Conservation (phyloP, 371 early-diverging fungal genomes). For the Mucor irregularis region DNA sequence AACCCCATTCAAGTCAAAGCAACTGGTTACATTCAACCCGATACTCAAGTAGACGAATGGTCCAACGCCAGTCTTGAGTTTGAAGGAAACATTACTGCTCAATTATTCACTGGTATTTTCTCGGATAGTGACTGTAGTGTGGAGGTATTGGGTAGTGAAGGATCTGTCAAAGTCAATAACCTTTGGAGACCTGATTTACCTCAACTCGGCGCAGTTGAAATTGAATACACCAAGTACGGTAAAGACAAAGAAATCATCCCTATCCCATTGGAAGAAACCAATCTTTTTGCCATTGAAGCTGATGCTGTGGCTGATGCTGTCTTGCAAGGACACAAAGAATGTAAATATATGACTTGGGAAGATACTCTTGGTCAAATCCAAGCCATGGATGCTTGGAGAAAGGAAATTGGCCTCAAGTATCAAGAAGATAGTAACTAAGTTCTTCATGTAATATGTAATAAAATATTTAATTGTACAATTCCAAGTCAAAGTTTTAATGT, state of each 20-base stretch:
- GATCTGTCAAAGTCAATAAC: conserved; percentile 32
- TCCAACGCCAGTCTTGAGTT: conserved; percentile 40
- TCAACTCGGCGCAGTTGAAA: conserved; percentile 32
- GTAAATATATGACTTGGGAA: conserved; percentile 46
- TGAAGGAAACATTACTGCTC: conserved; percentile 33
- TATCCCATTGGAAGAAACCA: conserved; percentile 28
- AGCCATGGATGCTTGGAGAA: conserved; percentile 49
- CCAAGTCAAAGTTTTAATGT: too few relatives aligned
- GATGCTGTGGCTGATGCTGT: conserved; percentile 47
- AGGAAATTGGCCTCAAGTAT: conserved; percentile 45
- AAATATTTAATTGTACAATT: too few relatives aligned
- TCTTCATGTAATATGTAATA: too few relatives aligned
- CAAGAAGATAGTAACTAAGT: conserved; percentile 32
- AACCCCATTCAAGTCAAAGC: conserved; percentile 40
- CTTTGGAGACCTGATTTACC: conserved; percentile 52
- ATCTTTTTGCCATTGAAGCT: conserved; percentile 43
- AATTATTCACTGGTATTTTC: conserved; percentile 45
- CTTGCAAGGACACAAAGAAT: conserved; percentile 29
- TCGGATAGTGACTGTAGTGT: conserved; percentile 39
- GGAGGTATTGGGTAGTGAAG: conserved; percentile 39
- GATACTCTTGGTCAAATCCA: conserved; percentile 42
- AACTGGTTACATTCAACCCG: conserved; percentile 37
- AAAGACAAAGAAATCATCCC: conserved; percentile 25
- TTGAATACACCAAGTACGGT: conserved; percentile 31
- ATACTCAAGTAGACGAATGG: conserved; percentile 52